Conservation (phyloP, 73 alveolate species). For the Paramecium octaurelia region DNA sequence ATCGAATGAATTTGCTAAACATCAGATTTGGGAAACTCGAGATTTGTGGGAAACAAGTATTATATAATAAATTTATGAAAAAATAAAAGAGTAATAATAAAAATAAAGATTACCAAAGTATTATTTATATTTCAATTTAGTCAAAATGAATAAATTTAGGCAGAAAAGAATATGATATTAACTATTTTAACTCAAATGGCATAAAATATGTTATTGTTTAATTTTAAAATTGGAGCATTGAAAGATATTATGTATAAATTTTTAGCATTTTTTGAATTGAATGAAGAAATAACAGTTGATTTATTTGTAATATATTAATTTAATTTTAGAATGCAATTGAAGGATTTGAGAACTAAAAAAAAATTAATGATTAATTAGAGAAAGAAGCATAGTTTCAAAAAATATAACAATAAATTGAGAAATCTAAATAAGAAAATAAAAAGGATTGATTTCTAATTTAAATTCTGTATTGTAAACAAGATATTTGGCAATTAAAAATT, state of each 20-base stretch:
- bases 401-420: background rate
- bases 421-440: background rate
- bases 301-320: background rate
- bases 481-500: background rate
- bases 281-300: slow-evolving; percentile 21
- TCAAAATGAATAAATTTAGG: background rate
- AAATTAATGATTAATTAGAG: background rate
- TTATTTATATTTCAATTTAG: background rate
- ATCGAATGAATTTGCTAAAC: background rate
- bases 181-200: background rate
- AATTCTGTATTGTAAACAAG: background rate
- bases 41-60: slow-evolving; percentile 17
- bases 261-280: slow-evolving; percentile 5
- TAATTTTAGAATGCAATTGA: slow-evolving; percentile 33
- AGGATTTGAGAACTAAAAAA: background rate
- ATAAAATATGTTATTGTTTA: slow-evolving; percentile 1
- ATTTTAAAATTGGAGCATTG: slow-evolving; percentile 21
- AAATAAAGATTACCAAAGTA: background rate
- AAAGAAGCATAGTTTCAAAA: background rate
- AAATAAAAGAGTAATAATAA: background rate
- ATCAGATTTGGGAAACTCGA: background rate
- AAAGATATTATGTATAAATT: slow-evolving; percentile 11
- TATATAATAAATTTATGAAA: background rate
- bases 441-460: background rate
- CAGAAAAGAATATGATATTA: background rate